Base-by-base conservation (phyloP, 1,284 basidiomycete genomes). In the Naganishia albida region DNA sequence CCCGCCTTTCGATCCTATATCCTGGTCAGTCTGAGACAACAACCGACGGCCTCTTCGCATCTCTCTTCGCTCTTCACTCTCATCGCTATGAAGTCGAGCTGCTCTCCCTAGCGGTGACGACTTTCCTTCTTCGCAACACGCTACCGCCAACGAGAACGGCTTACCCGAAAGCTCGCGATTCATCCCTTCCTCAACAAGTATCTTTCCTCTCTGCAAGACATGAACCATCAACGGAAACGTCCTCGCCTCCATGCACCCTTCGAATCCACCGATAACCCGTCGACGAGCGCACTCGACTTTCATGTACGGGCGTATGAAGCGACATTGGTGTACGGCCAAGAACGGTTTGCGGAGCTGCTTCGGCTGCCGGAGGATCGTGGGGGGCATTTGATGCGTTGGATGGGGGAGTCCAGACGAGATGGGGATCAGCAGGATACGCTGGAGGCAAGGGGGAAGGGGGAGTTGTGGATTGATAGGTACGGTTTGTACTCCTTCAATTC, bases 281-380 rank as follows among this genome's bases (percentile, higher is more conserved):
- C 51, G 39, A 18, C 51, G 26, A 46, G 38, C 26, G 51, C 60
- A 34, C 26, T 62, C 4, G 49, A 51, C 23, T 53, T 54, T 12
- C n/a, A 44, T 28, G 81, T 88, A 51, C 84, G 86, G 70, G 87
- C 86, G 0, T 81, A 88, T 69, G 88, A 89, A 76, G 86, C 86
- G 4, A 85, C 87, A 65, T 71, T 89, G 40, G 73, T 84, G 1
- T 81, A 80, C 38, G 85, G 85, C 4, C 80, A 83, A 0, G 74
- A 76, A 25, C 83, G 82, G 3, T 69, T 69, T 7, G 71, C 76
- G 12, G 74, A 82, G 1, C 84, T 83, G 0, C 73, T 75, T 18
- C 43, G 56, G 23, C 8, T 50, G n/a, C 44, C 56, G 3, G 81
- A 84, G 23, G 79, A 87, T 25, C 85, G 87, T 69, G 34, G 52